Base-by-base conservation (phyloP, 1,139 yeast species). In the Saccharomyces pastorianus region DNA sequence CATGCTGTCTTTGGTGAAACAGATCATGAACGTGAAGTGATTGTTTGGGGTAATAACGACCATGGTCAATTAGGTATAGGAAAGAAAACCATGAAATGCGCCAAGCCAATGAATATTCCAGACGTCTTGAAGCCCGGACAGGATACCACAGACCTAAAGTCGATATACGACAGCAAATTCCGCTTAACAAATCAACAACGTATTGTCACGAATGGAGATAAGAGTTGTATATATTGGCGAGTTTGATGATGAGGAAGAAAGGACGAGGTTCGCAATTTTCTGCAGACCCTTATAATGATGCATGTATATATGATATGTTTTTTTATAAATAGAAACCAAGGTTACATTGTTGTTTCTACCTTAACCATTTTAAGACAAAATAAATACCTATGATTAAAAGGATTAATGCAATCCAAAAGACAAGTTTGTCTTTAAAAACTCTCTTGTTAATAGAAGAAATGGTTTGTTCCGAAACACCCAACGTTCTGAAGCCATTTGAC, bases 401-500 rank as follows among this genome's bases (percentile, higher is more conserved):
- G 1, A 80, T 55, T 4, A 88, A 81, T 31, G 91, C 89, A 20
- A 84, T 83, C 78, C 88, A 90, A 68, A 93, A 95, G 44, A 93
- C 74, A 78, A 90, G 81, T 68, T 90, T 90, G 69, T 93, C 99
- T 70, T 88, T 88, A 61, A 80, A 81, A 13, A 96, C 95, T 54
- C 96, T 80, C 61, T 82, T 80, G 69, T 90, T 95, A 49, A 93
- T 86, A 57, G 80, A 78, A 55, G 88, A 75, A 50, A 93, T 90
- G 1, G 99, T 91, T 7, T 87, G 87, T 61, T 82, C 85, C 50
- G 96, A 87, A 2, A 93, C 86, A 2, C 98, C 98, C 58, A 93
- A 76, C 0, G 96, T 89, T 50, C 82, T 76, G 59, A 95, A 81
- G 38, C 89, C 80, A 53, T 82, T 79, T 54, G 83, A 82, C 73